These are phyloP conservation scores for Phyllosticta ampelicida DNA, from an alignment of 2,329 filamentous ascomycete genomes.

Conservation along the genomic window DNA sequence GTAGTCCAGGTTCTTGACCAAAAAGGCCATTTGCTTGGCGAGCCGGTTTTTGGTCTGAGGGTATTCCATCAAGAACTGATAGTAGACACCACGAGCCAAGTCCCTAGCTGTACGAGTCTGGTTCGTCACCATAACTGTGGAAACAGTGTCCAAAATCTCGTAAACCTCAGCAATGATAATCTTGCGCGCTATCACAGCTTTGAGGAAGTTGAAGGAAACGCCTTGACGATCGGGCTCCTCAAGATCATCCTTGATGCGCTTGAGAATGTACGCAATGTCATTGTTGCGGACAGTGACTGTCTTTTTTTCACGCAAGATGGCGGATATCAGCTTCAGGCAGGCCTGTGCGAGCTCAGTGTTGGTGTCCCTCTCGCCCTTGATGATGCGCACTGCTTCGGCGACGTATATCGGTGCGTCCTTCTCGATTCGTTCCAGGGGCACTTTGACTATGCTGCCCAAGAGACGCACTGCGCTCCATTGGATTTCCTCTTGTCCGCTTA, in stretches of 20 bases:
- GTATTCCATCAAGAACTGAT: conserved; percentile 90
- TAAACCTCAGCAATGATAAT: conserved; percentile 82
- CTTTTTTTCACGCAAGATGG: conserved; percentile 70
- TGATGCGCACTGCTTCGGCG: conserved; percentile 71
- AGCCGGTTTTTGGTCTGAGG: conserved; percentile 84
- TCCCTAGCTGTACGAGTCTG: conserved; percentile 82
- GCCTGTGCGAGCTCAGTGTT: conserved; percentile 78
- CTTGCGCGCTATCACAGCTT: conserved; percentile 74
- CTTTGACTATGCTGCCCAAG: conserved; percentile 73
- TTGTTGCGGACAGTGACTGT: conserved; percentile 68
- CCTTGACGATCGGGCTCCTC: conserved; percentile 89
- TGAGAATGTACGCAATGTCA: conserved; percentile 71
- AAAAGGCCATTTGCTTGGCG: conserved; percentile 78
- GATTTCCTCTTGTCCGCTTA: conserved; percentile 82
- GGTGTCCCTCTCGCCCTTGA: conserved; percentile 67
- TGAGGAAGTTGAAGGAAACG: conserved; percentile 87
- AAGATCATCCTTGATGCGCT: conserved; percentile 73
- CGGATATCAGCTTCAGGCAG: conserved; percentile 76
- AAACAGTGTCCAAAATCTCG: conserved; percentile 80
- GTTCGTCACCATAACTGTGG: conserved; percentile 90
- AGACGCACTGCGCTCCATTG: conserved; percentile 79
- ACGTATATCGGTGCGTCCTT: conserved; percentile 67
- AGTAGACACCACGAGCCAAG: conserved; percentile 76
- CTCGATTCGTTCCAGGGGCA: conserved; percentile 62
- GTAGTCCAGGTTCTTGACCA: conserved; percentile 85